These are phyloP conservation scores for Nicotiana benthamiana DNA, from an alignment of 257 asterid species.

Conservation along the genomic window DNA sequence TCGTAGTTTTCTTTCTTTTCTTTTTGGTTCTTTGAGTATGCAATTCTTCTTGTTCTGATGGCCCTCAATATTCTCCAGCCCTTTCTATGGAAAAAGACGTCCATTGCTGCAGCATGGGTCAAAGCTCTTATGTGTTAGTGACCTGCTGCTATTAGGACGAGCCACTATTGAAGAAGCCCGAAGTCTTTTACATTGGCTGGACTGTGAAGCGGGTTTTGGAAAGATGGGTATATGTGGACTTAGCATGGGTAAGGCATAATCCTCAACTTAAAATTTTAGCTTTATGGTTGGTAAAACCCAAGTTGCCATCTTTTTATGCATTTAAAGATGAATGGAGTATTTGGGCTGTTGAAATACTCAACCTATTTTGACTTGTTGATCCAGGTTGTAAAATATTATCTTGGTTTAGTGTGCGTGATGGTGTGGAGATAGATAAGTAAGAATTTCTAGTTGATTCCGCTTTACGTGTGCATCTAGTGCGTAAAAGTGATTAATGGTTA, in stretches of 20 bases:
- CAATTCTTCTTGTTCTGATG: background rate
- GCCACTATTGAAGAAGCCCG: slow-evolving; percentile 93
- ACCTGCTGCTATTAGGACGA: slow-evolving; percentile 82
- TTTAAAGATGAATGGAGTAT: background rate
- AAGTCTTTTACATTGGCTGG: slow-evolving; percentile 84
- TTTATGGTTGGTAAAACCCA: background rate
- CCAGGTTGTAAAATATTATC: background rate
- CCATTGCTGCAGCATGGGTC: slow-evolving; percentile 87
- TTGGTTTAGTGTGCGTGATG: background rate
- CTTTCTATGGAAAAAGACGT: slow-evolving; percentile 90
- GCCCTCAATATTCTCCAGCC: slow-evolving; percentile 41
- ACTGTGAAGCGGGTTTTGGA: slow-evolving; percentile 76
- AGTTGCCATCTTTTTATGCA: background rate
- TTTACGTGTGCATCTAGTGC: background rate
- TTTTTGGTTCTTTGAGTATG: background rate
- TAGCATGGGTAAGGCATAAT: slow-evolving; percentile 75
- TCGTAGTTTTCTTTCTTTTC: background rate
- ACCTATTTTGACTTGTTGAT: background rate
- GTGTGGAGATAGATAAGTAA: background rate
- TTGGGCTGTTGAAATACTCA: background rate
- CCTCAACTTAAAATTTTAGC: background rate
- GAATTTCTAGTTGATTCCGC: background rate
- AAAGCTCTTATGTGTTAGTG: slow-evolving; percentile 92
- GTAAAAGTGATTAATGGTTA: background rate
- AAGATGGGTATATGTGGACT: slow-evolving; percentile 96